Conservation (phyloP, 257 asterid species). For the Jasminum sambac region DNA sequence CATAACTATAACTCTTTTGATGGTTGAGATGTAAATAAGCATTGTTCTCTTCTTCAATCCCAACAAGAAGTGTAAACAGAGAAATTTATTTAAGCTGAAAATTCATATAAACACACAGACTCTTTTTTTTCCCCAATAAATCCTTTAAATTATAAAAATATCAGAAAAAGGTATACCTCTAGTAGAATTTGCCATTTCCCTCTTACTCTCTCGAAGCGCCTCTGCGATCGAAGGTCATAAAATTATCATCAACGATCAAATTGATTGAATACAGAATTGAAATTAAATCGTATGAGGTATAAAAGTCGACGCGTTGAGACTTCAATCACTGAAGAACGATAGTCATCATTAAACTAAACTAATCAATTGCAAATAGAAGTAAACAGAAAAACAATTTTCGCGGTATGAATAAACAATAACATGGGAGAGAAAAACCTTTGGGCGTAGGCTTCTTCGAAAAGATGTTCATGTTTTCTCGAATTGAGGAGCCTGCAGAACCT, state of each 20-base stretch:
- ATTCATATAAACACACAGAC: background rate
- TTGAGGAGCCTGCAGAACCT: background rate
- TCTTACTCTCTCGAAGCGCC: constrained; percentile 76
- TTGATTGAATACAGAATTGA: background rate
- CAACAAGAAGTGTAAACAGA: background rate
- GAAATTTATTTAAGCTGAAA: background rate
- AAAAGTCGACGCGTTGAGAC: constrained; percentile 23
- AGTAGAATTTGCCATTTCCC: constrained; percentile 79
- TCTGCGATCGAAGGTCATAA: constrained; percentile 44
- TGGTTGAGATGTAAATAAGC: background rate
- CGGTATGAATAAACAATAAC: background rate
- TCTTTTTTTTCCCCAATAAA: background rate
- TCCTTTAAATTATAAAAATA: background rate
- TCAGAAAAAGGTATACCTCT: constrained; percentile 53
- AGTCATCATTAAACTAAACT: background rate
- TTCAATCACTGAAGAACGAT: background rate
- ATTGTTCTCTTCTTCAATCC: background rate
- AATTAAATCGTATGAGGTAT: background rate
- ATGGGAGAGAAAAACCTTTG: constrained; percentile 49
- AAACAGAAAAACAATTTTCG: background rate
- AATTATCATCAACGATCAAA: background rate
- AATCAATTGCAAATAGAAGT: background rate
- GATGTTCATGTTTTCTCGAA: constrained; percentile 50
- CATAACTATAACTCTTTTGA: background rate
- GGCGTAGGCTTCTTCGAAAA: constrained; percentile 85